These are phyloP conservation scores for Fusarium luffae DNA, from an alignment of 2,329 filamentous ascomycete genomes.

Conservation along the genomic window DNA sequence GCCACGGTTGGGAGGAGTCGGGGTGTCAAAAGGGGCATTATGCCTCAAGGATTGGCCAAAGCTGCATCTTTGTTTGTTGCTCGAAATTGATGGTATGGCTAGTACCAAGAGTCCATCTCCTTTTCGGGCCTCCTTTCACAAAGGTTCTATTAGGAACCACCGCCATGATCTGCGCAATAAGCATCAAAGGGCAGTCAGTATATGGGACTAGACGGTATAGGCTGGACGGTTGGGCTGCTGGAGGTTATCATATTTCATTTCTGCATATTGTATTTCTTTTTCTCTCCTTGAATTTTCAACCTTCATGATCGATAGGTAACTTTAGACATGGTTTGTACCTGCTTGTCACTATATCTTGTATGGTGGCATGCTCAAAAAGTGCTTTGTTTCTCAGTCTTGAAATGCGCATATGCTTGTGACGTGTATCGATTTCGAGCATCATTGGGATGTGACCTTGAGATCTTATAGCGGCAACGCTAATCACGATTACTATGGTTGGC, in stretches of 20 bases:
- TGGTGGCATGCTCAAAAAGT: conserved; percentile 26
- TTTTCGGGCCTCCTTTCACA: not conserved
- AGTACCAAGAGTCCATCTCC: conserved; percentile 13
- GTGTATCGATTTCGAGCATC: not conserved
- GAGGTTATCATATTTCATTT: conserved; percentile 37
- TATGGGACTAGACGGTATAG: conserved; percentile 12
- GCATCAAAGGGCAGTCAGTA: not conserved
- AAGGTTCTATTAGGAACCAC: conserved; percentile 9
- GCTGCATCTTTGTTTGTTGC: conserved; percentile 42
- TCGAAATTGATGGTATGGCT: conserved; percentile 33
- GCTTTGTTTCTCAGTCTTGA: not conserved
- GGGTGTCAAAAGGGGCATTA: conserved; percentile 44
- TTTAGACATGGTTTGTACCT: conserved; percentile 23
- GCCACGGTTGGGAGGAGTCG: conserved; percentile 45
- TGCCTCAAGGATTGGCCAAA: conserved; percentile 38
- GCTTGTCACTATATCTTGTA: conserved; percentile 25
- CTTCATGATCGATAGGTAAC: conserved; percentile 32
- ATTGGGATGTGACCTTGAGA: not conserved
- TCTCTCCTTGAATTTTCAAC: conserved; percentile 4
- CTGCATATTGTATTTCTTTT: conserved; percentile 17
- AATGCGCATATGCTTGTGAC: not conserved
- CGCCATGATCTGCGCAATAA: not conserved
- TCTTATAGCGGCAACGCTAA: not conserved
- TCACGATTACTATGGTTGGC: not conserved
- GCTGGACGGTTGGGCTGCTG: conserved; percentile 24